Base-by-base conservation (phyloP, 352 stramenopile genomes). In the Phytopythium oedochilum region DNA sequence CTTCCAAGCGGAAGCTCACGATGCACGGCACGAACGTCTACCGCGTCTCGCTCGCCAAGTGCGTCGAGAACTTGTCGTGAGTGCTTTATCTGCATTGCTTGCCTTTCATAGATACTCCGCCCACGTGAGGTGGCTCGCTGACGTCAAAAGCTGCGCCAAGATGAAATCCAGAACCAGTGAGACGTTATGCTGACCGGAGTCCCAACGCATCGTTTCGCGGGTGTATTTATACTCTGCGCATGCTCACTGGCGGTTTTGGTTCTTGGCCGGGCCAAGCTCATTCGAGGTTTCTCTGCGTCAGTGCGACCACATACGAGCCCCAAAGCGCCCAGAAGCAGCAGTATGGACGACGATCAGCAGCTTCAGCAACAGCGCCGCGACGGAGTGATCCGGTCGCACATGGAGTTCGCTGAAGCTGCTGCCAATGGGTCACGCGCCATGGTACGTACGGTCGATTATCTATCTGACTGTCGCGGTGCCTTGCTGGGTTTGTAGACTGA, bases 1-100 rank as follows among this genome's bases (percentile, higher is more conserved):
- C 73, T 31, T 86, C 79, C 9, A 83, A 84, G 55, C 79, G 71
- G 26, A 86, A 85, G 38, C 66, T 78, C 14, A 79, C 79, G 42
- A 83, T 80, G 40, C 79, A 89, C 55, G 67, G 71, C 17, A 82
- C 78, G 5, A 81, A 77, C 31, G 71, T 89, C 23, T 89, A 89
- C 60, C 76, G 79, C 9, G 63, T 66, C 22, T 80, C 75, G 31
- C 69, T 89, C 14, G 70, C 77, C 45, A 86, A 83, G 46, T 89
- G 79, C 39, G 57, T 87, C 10, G 75, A 86, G 40, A 84, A 81
- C 57, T 44, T 89, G 14, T 68, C 63, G 26, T 53, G 31, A 42
- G 47, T 42, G 28, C 2, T 6, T 5, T 23, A 23, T 12, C 23
- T n/a, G 9, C 23, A 4, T 11, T 47, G 40, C 22, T 31, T n/a